Evolutionary conservation across 306 rosid genomes (phyloP), one percentile per base, ranked within the genome.

Genomic region (Acacia confusa): DNA sequence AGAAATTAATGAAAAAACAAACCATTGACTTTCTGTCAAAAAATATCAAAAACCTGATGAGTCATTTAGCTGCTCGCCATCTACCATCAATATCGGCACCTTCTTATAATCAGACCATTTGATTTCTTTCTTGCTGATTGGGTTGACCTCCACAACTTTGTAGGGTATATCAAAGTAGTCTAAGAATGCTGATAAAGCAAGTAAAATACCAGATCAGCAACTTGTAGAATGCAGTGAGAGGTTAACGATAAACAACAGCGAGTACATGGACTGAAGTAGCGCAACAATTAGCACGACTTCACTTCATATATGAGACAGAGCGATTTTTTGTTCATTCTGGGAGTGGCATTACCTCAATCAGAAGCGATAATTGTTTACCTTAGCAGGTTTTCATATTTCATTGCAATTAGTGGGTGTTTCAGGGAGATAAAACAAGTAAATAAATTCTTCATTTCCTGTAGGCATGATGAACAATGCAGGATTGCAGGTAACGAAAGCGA

Each of bases 61-160:
- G 80, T 96, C 98, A 81, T 86, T 92, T 74, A 96, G 91, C 86
- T 86, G 94, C 82, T 92, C 94, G 60, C 99, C 98, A 84, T 96
- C 97, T 70, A 96, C 93, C 92, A 89, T 72, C 88, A 96, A 48
- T 81, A 96, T 93, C 4, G 99, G 99, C 87, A 96, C 98, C 90
- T 96, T 96, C 94, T 91, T 81, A 80, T 96, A 96, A 32, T 93
- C 98, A 20, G 97, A 93, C 93, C 95, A 96, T 82, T 96, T 92
- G 78, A 96, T 96, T 88, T 96, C 99, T 73, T 96, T 96, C 89
- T 96, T 96, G 74, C 97, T 93, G 50, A 96, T 78, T 2, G 99
- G 99, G 78, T 96, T 96, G 73, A 96, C 98, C 88, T 96, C 99
- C 75, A 96, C 97, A 75, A 96, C 88, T 78, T 89, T 85, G 91